Evolutionary conservation across 1,284 basidiomycete genomes (phyloP).

Genomic region (Ganoderma boninense): DNA sequence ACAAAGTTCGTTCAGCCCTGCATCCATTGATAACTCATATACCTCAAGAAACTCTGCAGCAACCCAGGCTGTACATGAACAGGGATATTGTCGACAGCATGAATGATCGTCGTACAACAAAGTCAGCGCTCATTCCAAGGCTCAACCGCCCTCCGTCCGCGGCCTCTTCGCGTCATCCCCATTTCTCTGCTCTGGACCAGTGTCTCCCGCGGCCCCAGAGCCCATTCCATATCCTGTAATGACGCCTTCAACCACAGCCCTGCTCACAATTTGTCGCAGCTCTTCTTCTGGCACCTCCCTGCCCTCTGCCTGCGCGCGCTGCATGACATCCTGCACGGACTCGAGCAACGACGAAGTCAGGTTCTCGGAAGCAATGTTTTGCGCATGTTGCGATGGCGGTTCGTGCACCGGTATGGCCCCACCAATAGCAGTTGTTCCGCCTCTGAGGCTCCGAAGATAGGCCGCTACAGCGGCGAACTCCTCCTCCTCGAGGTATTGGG

Average conservation of each 20-base stretch:
- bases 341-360: conserved; percentile 76
- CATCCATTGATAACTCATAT: background rate
- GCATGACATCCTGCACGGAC: conserved; percentile 72
- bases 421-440: conserved; percentile 24
- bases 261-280: conserved; percentile 63
- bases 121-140: background rate
- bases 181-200: conserved; percentile 27
- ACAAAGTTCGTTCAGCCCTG: background rate
- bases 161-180: conserved; percentile 41
- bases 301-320: conserved; percentile 68
- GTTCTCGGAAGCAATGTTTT: conserved; percentile 72
- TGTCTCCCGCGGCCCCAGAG: conserved; percentile 28
- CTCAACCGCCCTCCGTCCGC: conserved; percentile 38
- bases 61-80: background rate
- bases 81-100: background rate
- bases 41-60: background rate
- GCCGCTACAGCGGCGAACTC: conserved; percentile 83
- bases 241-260: conserved; percentile 69
- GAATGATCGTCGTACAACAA: background rate
- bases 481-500: conserved; percentile 78
- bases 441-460: conserved; percentile 56
- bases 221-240: conserved; percentile 64
- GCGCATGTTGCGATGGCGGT: conserved; percentile 69
- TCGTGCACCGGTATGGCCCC: conserved; percentile 22
- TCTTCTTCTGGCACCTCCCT: conserved; percentile 63